Evolutionary conservation across 1,284 basidiomycete genomes (phyloP).

Genomic region (Marasmius oreades): DNA sequence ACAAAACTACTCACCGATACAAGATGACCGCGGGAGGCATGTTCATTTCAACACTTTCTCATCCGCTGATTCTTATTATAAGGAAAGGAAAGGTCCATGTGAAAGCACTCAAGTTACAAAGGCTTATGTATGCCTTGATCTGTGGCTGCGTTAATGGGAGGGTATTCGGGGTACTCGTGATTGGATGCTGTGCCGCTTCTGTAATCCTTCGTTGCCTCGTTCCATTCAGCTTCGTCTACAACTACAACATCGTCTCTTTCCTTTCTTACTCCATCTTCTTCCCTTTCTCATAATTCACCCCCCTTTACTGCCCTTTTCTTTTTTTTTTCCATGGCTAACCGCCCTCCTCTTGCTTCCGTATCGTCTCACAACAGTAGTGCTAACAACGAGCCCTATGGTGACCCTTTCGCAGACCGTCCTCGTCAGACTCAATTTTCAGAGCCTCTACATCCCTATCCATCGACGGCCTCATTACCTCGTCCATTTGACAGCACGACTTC

Average conservation of each 20-base stretch:
- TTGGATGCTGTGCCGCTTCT: neutral
- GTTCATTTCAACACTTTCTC: too few species aligned
- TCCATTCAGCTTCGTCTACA: neutral
- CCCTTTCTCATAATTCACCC: neutral
- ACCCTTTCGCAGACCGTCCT: slow-evolving; percentile 69
- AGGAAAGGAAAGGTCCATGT: too few species aligned
- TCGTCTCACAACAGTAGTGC: slow-evolving; percentile 28
- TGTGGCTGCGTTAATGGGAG: neutral
- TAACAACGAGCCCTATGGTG: slow-evolving; percentile 35
- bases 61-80: too few species aligned
- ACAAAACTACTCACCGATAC: slow-evolving; percentile 37
- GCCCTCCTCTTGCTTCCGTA: slow-evolving; percentile 40
- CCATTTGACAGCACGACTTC: slow-evolving; percentile 52
- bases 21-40: slow-evolving; percentile 26
- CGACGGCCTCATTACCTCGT: slow-evolving; percentile 34
- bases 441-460: slow-evolving; percentile 43
- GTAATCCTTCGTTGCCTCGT: slow-evolving; percentile 5
- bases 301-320: slow-evolving; percentile 14
- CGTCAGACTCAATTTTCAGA: slow-evolving; percentile 60
- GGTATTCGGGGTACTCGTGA: neutral
- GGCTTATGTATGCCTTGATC: neutral
- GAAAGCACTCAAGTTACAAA: neutral
- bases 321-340: slow-evolving; percentile 39
- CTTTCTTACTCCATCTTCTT: neutral
- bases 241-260: neutral